Evolutionary conservation across 164 flowering plant species (phyloP).

Genomic region (Litsea cubeba): DNA sequence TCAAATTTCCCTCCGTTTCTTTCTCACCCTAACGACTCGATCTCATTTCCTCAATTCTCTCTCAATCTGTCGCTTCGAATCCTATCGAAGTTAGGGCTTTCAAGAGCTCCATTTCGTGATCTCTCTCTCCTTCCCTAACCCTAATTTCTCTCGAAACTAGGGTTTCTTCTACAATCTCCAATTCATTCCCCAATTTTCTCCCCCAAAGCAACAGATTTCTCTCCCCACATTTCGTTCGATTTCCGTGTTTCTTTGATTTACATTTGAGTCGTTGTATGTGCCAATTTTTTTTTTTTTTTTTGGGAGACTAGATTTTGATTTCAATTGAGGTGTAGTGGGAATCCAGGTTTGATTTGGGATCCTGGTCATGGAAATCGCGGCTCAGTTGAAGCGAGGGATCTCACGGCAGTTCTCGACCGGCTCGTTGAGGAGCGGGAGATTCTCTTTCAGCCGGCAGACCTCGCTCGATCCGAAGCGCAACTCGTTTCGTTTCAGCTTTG

Average conservation of each 20-base stretch:
- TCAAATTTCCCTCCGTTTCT: not conserved
- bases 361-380: constrained; percentile 40
- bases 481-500: constrained; percentile 67
- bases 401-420: constrained; percentile 93
- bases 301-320: not conserved
- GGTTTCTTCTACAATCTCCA: not conserved
- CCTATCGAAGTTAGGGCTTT: not conserved
- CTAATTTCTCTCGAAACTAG: constrained; percentile 11
- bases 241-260: not conserved
- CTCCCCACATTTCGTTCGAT: not conserved
- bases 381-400: constrained; percentile 77
- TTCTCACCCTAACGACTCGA: not conserved
- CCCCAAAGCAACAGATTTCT: not conserved
- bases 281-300: not conserved
- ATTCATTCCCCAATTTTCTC: not conserved
- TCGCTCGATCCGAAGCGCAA: constrained; percentile 73
- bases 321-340: not conserved
- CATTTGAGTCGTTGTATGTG: not conserved
- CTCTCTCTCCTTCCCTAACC: not conserved
- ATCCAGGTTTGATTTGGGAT: not conserved
- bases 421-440: constrained; percentile 50
- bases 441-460: constrained; percentile 51
- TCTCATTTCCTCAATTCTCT: not conserved
- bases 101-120: not conserved
- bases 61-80: not conserved